Evolutionary conservation across 306 rosid species (phyloP), one percentile per base, ranked within the genome.

Genomic region (Castanopsis chinensis): DNA sequence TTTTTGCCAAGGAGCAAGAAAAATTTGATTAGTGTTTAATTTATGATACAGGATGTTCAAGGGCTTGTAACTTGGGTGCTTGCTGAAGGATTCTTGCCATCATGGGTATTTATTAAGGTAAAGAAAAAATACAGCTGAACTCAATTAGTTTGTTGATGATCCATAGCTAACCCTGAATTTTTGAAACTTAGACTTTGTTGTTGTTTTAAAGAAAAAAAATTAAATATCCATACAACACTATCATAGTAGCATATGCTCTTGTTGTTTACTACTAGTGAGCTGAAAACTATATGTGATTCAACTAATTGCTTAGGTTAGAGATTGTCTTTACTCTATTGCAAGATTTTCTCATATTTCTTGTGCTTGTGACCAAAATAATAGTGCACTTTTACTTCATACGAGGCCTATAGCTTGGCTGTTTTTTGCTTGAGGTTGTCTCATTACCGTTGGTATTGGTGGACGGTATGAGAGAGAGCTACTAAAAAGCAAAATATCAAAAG

Each of bases 1-100:
- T 71, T 58, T 8, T 2, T 21, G 25, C 41, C 19, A 33, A 11
- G 45, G 12, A 20, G 54, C 10, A 5, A 5, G 8, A 51, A 64
- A 28, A 10, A 25, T 73, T 63, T 82, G 78, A 75, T 69, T 25
- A 61, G 30, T 63, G 43, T 68, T 83, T 81, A 27, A 64, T 57
- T 75, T 79, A 11, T 78, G 72, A 71, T 77, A 71, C 85, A 95
- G 99, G 99, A 96, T 77, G 81, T 96, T 76, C 99, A 96, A 88
- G 97, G 97, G 75, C 94, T 96, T 43, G 83, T 90, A 79, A 89
- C 92, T n/a, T 96, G 99, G 99, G 98, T 96, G 69, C 94, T 96
- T 71, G 97, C 91, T 21, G 97, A 96, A 64, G 99, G 98, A 68
- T 93, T 86, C 80, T 93, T 93, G 98, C 99, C 99, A 0, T 83